phyloP scores from a whole-genome alignment of 1,284 basidiomycete genomes.

The Trametes versicolor region DNA sequence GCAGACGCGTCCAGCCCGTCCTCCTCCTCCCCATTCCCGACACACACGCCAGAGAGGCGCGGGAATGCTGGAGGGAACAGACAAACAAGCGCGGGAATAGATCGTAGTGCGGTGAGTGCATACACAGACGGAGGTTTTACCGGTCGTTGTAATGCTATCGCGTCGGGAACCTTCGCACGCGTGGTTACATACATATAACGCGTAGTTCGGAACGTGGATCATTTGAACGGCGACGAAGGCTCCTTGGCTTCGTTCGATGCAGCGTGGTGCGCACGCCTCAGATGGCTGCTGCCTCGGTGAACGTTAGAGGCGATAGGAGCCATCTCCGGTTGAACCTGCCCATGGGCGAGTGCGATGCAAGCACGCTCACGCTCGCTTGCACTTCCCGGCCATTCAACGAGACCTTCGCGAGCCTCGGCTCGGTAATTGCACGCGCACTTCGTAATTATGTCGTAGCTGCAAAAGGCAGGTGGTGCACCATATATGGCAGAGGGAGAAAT shows the following conservation, averaged over 20 bases:
- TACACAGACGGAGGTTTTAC: background rate
- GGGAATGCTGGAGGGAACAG: conserved; percentile 12
- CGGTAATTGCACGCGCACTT: background rate
- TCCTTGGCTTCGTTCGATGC: background rate
- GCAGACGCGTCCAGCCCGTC: conserved; percentile 9
- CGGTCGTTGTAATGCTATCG: background rate
- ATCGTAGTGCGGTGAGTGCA: conserved; percentile 3
- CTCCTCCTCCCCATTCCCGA: background rate
- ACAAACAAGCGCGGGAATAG: conserved; percentile 16
- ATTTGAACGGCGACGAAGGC: background rate
- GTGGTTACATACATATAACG: background rate
- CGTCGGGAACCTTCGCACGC: conserved; percentile 11
- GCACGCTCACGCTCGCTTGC: background rate
- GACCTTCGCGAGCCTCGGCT: background rate
- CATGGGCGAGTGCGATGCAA: background rate
- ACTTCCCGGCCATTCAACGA: background rate
- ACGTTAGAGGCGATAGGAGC: background rate
- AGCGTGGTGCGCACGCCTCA: background rate
- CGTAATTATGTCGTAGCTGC: background rate
- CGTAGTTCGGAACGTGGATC: background rate
- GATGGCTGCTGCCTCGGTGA: background rate
- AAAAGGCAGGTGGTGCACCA: conserved; percentile 21
- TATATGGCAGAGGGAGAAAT: conserved; percentile 11
- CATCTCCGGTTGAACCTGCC: background rate
- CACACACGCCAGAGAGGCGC: conserved; percentile 7